These are phyloP conservation scores for Forsythia viridissima DNA, from an alignment of 257 asterid species.

Conservation along the genomic window DNA sequence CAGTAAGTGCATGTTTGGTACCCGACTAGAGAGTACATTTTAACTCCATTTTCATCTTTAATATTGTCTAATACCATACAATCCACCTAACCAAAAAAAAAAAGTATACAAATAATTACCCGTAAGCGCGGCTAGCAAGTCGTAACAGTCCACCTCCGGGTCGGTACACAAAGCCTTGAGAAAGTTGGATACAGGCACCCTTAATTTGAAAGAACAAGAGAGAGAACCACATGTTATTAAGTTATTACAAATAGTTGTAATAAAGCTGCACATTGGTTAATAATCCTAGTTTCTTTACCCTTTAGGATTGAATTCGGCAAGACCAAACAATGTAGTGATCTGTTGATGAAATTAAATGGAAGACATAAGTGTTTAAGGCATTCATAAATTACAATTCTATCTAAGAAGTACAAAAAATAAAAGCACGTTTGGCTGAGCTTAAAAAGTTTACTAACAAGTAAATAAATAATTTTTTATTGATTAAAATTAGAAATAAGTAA, in stretches of 20 bases:
- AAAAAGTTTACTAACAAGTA: not conserved
- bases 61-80: not conserved
- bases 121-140: slow-evolving; percentile 59
- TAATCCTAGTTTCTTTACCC: slow-evolving; percentile 31
- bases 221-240: not conserved
- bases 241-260: not conserved
- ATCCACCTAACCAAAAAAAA: not conserved
- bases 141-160: slow-evolving; percentile 61
- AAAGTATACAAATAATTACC: slow-evolving; percentile 34
- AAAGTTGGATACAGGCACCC: slow-evolving; percentile 46
- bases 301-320: slow-evolving; percentile 79
- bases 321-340: slow-evolving; percentile 67
- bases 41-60: not conserved
- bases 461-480: too few species aligned
- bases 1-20: too few species aligned
- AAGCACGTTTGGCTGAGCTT: not conserved
- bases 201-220: slow-evolving; percentile 7
- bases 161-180: slow-evolving; percentile 44
- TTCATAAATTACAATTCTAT: too few species aligned
- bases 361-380: not conserved
- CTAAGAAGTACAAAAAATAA: too few species aligned
- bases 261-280: not conserved
- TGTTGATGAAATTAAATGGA: slow-evolving; percentile 24
- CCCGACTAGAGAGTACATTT: not conserved
- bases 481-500: not conserved